These are phyloP conservation scores for Pseudocercospora macadamiae DNA, from an alignment of 2,329 filamentous ascomycete genomes.

Conservation along the genomic window DNA sequence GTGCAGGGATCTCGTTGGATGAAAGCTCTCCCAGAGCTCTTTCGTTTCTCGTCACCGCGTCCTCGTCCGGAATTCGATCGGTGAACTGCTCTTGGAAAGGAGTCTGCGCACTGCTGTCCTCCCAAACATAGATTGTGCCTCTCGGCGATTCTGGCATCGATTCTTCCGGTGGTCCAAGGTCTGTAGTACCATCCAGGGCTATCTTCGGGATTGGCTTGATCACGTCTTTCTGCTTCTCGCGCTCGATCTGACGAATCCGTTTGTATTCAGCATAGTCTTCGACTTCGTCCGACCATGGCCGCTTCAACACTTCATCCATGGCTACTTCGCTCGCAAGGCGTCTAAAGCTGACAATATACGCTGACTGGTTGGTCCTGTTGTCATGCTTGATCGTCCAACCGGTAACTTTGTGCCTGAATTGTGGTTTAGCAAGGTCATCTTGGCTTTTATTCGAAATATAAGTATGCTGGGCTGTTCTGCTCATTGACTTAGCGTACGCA, in stretches of 20 bases:
- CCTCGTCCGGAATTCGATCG: too few species aligned
- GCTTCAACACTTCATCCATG: constrained; percentile 42
- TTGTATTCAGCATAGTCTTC: constrained; percentile 56
- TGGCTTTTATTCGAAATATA: not conserved
- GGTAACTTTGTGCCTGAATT: constrained; percentile 39
- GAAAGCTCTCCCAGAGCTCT: too few species aligned
- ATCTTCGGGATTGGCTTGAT: not conserved
- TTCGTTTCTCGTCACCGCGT: too few species aligned
- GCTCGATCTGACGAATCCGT: constrained; percentile 36
- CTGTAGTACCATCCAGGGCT: not conserved
- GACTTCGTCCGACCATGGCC: constrained; percentile 48
- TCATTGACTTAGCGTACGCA: constrained; percentile 34
- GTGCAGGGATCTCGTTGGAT: too few species aligned
- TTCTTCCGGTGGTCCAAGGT: not conserved
- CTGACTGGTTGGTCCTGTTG: constrained; percentile 29
- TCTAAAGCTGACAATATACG: constrained; percentile 46
- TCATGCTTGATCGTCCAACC: constrained; percentile 47
- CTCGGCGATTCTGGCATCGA: not conserved
- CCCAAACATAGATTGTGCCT: not conserved
- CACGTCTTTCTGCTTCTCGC: constrained; percentile 6
- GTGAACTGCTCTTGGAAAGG: too few species aligned
- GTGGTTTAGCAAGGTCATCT: not conserved
- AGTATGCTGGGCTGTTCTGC: not conserved
- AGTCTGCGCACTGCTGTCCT: too few species aligned
- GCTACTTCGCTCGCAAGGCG: constrained; percentile 35